Evolutionary conservation across 1,284 basidiomycete genomes (phyloP).

Genomic region (Leccinum variabile): DNA sequence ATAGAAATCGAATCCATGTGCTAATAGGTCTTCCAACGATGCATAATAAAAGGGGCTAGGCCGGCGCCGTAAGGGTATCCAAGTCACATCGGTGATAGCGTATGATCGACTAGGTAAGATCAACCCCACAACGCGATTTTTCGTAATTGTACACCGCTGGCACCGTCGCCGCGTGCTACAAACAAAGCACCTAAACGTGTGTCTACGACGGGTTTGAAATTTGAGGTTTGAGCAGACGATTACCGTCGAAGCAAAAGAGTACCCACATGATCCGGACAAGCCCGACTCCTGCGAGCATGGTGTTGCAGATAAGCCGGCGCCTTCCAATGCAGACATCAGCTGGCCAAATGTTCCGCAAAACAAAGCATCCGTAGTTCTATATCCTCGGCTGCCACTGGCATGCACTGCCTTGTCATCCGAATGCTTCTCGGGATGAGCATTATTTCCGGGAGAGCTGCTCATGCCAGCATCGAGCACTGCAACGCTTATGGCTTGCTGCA

Average conservation of each 20-base stretch:
- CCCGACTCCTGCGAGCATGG: constrained; percentile 38
- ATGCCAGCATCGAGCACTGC: constrained; percentile 51
- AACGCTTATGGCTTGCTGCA: constrained; percentile 43
- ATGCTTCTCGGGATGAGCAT: constrained; percentile 17
- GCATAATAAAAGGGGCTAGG: neutral
- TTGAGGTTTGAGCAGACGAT: neutral
- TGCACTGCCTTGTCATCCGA: constrained; percentile 5
- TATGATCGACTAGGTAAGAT: constrained; percentile 9
- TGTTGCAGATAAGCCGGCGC: constrained; percentile 43
- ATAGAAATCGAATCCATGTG: neutral
- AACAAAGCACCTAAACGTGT: constrained; percentile 49
- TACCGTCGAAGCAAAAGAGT: neutral
- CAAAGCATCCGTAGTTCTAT: constrained; percentile 33
- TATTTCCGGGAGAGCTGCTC: constrained; percentile 37
- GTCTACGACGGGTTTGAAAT: constrained; percentile 30
- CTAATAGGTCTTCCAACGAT: neutral
- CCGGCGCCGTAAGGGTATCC: neutral
- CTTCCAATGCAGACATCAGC: constrained; percentile 43
- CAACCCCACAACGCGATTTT: constrained; percentile 50
- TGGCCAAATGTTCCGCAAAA: constrained; percentile 53
- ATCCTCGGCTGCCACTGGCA: constrained; percentile 18
- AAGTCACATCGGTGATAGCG: neutral
- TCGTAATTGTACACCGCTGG: constrained; percentile 39
- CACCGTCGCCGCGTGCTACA: constrained; percentile 37
- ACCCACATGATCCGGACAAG: constrained; percentile 39